A percentile compares a stretch with the other conserved stretches of the same genome.
These are phyloP conservation scores for Yarrowia sp. DNA, from an alignment of 805 yeast genomes.

Conservation along the genomic window DNA sequence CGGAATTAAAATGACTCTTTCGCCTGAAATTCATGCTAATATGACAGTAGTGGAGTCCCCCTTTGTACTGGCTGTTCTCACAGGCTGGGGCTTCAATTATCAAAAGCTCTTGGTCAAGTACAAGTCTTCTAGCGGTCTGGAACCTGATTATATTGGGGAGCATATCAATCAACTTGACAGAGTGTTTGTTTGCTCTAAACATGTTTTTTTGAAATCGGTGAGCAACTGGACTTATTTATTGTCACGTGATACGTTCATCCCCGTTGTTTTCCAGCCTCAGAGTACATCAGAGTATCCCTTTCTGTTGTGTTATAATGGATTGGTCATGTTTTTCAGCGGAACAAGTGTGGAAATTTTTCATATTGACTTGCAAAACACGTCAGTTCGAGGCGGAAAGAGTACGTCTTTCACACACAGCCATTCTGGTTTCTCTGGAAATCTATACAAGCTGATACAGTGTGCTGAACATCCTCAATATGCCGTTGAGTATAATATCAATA, in stretches of 20 bases:
- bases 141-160: background rate
- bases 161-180: background rate
- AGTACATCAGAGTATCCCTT: background rate
- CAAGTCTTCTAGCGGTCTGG: background rate
- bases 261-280: background rate
- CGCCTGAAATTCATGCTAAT: background rate
- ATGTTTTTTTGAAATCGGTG: background rate
- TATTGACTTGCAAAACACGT: background rate
- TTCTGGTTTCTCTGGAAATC: background rate
- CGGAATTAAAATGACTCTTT: background rate
- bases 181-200: background rate
- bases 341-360: background rate
- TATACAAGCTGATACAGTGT: background rate
- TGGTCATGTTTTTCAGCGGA: background rate
- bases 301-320: background rate
- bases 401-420: background rate
- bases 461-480: background rate
- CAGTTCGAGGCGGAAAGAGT: background rate
- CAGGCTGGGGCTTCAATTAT: constrained; percentile 1
- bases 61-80: background rate
- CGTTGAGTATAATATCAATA: background rate
- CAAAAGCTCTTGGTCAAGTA: constrained; percentile 8
- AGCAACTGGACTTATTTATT: background rate
- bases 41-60: background rate
- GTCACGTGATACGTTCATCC: background rate